Base-by-base conservation (phyloP, 805 yeast genomes). In the Sungouiozyma ichnusensis region DNA sequence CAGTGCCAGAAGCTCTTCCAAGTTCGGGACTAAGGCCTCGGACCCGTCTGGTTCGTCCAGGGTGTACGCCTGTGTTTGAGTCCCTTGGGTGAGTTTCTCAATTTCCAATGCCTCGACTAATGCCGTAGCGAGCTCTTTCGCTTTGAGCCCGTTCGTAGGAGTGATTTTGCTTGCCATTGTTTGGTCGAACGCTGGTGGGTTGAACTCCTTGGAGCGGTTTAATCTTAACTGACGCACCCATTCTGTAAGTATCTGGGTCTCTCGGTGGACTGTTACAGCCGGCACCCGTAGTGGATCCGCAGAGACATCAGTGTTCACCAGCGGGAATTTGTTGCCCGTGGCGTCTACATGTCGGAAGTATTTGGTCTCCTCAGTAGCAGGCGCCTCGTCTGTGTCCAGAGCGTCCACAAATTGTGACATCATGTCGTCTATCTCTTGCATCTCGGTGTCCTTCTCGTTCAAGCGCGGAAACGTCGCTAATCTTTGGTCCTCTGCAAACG, bases 401-500 rank as follows among this genome's bases (percentile, higher is more conserved):
- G 53, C 46, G 13, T 68, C 65, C 13, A 79, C 65, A 31, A 66
- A 62, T 13, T 63, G 50, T 14, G 63, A 68, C 79, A 76, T 74
- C 8, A 58, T 36, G 0, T 51, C 52, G 35, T 67, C 57, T 58
- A 69, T 64, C 3, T 53, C 45, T 35, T 55, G 52, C 36, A 47
- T 44, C 37, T 48, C 50, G 35, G 52, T 49, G 45, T 45, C 48
- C 35, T 61, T 55, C 46, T 62, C n/a, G 59, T 52, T 11, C 19
- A 76, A 48, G 33, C 57, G 54, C 4, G 69, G 65, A 49, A 81
- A 74, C 18, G 67, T 68, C 2, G 87, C 76, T 14, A 77, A 66
- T 49, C 75, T 74, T 47, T 77, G 81, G 57, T 87, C 95, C 48
- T 85, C 94, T 35, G 73, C 71, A 58, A 74, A 84, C 1, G 95